Evolutionary conservation across 352 stramenopile species (phyloP).

Genomic region (Globisporangium perplexum): DNA sequence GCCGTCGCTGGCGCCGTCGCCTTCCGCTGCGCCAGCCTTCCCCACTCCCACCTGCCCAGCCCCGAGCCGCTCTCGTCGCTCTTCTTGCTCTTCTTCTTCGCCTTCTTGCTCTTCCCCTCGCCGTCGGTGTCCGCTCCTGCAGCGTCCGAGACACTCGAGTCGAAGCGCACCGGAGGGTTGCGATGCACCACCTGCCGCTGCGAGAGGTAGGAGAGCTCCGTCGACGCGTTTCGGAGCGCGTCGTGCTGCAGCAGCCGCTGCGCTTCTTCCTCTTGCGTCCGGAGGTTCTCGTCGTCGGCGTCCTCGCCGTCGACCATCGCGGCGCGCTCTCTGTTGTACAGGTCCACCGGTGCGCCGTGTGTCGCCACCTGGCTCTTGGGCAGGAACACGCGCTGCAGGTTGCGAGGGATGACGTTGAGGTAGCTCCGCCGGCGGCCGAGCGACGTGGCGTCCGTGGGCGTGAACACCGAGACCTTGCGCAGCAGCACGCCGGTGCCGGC

Average conservation of each 20-base stretch:
- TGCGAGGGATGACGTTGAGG: slow-evolving; percentile 67
- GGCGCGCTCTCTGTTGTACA: slow-evolving; percentile 38
- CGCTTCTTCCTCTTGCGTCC: slow-evolving; percentile 20
- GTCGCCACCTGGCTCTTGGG: slow-evolving; percentile 17
- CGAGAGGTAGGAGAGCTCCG: slow-evolving; percentile 69
- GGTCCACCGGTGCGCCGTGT: slow-evolving; percentile 28
- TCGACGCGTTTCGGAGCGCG: slow-evolving; percentile 50
- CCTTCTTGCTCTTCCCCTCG: slow-evolving; percentile 32
- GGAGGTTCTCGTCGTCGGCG: slow-evolving; percentile 15
- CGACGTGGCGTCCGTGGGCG: slow-evolving; percentile 40
- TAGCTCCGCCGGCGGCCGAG: slow-evolving; percentile 48
- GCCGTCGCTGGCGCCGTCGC: neutral
- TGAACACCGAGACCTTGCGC: slow-evolving; percentile 65
- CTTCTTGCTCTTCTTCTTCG: slow-evolving; percentile 25
- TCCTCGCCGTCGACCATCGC: slow-evolving; percentile 28
- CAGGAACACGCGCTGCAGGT: slow-evolving; percentile 54
- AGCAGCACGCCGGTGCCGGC: slow-evolving; percentile 49
- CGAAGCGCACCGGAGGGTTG: slow-evolving; percentile 44
- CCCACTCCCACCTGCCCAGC: slow-evolving; percentile 64
- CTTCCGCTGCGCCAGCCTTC: slow-evolving; percentile 44
- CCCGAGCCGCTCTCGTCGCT: slow-evolving; percentile 23
- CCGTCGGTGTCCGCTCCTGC: neutral
- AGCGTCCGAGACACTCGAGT: slow-evolving; percentile 7
- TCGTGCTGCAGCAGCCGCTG: slow-evolving; percentile 35
- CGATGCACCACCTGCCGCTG: slow-evolving; percentile 76